Conservation (phyloP, 2,329 filamentous ascomycete species). For the Scytalidium lignicola region DNA sequence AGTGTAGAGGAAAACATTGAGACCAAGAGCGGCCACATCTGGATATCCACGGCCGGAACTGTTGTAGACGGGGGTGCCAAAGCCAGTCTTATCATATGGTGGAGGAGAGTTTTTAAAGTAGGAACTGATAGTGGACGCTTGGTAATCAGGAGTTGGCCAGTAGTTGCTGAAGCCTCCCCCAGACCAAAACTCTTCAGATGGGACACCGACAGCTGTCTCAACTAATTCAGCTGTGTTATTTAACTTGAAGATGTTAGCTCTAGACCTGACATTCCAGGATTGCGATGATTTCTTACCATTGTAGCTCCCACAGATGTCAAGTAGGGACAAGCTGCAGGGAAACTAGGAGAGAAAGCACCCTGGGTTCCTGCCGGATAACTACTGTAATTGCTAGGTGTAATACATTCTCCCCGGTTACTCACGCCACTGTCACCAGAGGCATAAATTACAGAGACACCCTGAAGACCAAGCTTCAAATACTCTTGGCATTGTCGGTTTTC, state of each 20-base stretch:
- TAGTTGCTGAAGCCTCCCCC: conserved; percentile 48
- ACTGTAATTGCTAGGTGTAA: conserved; percentile 48
- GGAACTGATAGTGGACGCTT: conserved; percentile 32
- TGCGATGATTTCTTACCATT: background rate
- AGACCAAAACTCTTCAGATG: background rate
- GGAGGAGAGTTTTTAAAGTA: conserved; percentile 36
- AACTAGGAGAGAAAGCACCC: conserved; percentile 48
- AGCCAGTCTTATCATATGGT: conserved; percentile 34
- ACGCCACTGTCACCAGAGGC: conserved; percentile 47
- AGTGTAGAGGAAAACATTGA: conserved; percentile 20
- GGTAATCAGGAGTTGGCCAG: conserved; percentile 41
- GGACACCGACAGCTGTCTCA: background rate
- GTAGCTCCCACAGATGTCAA: conserved; percentile 64
- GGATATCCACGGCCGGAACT: conserved; percentile 45
- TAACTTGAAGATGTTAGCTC: background rate
- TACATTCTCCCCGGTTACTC: conserved; percentile 33
- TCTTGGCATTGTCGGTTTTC: conserved; percentile 48
- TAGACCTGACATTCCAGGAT: background rate
- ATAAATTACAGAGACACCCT: conserved; percentile 46
- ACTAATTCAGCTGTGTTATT: background rate
- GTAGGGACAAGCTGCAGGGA: conserved; percentile 64
- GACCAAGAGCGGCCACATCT: conserved; percentile 33
- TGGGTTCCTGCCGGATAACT: conserved; percentile 37
- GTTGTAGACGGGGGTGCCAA: conserved; percentile 34
- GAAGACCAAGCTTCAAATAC: conserved; percentile 52